phyloP scores from a whole-genome alignment of 305 asterid species.

The Salvia sclarea region DNA sequence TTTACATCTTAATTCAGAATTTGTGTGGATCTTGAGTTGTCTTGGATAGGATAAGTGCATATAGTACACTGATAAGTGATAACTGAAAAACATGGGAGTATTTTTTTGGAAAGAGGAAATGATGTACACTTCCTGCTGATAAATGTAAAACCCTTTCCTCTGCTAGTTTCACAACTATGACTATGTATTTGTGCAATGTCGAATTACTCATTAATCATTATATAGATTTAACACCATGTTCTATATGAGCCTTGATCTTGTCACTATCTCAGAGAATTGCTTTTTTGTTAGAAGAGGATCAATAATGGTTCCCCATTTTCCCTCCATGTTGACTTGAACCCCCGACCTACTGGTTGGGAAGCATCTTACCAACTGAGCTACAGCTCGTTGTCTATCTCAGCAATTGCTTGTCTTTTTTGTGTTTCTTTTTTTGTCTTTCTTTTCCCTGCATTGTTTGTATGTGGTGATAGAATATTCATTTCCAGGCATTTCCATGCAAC shows the following conservation, averaged over 20 bases:
- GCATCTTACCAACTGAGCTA: too few species aligned
- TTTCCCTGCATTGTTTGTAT: neutral
- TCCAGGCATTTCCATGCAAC: slow-evolving; percentile 74
- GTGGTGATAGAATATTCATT: slow-evolving; percentile 24
- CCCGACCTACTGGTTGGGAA: too few species aligned
- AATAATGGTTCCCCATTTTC: too few species aligned
- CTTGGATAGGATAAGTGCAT: too few species aligned
- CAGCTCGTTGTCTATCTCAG: slow-evolving; percentile 13
- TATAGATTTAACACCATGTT: neutral
- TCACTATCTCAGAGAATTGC: too few species aligned
- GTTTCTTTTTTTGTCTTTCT: slow-evolving; percentile 14
- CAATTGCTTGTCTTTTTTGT: slow-evolving; percentile 12
- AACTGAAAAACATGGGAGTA: too few species aligned
- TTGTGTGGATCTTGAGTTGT: too few species aligned
- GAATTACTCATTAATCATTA: slow-evolving; percentile 2
- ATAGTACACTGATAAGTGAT: too few species aligned
- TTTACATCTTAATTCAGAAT: too few species aligned
- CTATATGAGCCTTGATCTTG: slow-evolving; percentile 20
- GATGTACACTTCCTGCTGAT: neutral
- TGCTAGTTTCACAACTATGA: neutral
- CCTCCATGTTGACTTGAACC: too few species aligned
- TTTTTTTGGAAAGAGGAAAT: too few species aligned
- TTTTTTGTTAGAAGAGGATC: too few species aligned
- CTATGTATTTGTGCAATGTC: slow-evolving; percentile 12
- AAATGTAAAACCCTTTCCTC: slow-evolving; percentile 15